Evolutionary conservation across 1,284 basidiomycete genomes (phyloP).

Genomic region (Neolentinus lepideus): DNA sequence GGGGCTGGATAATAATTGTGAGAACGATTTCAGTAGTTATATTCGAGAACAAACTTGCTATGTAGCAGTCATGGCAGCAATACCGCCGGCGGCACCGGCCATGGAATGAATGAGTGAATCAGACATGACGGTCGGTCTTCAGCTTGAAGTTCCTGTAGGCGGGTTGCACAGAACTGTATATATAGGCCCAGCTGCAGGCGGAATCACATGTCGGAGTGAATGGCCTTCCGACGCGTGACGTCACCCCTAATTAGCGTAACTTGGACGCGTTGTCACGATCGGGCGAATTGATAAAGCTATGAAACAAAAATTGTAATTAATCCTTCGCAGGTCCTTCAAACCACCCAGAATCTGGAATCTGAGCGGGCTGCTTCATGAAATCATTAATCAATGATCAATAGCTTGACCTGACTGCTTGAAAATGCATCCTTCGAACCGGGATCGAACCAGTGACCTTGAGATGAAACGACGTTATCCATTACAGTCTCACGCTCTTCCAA

Average conservation of each 20-base stretch:
- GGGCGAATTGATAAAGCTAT: no score
- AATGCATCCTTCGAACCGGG: conserved; percentile 14
- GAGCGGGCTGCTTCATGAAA: no score
- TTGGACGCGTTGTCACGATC: no score
- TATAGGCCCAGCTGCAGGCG: no score
- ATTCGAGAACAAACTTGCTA: conserved; percentile 49
- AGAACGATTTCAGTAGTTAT: conserved; percentile 7
- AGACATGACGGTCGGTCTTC: conserved; percentile 6
- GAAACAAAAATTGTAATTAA: no score
- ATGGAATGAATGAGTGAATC: conserved; percentile 88
- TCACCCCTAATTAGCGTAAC: no score
- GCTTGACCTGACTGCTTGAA: no score
- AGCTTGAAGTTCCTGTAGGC: not conserved
- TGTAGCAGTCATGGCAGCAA: conserved; percentile 81
- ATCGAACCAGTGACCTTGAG: conserved; percentile 12
- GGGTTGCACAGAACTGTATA: no score
- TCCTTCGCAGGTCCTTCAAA: no score
- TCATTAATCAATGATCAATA: no score
- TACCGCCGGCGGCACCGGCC: conserved; percentile 88
- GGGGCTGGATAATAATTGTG: conserved; percentile 46
- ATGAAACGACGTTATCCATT: conserved; percentile 8
- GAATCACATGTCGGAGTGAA: not conserved
- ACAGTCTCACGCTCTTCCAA: conserved; percentile 21
- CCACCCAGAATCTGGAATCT: no score
- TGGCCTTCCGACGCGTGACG: not conserved